Evolutionary conservation across 164 flowering plant species (phyloP).

Genomic region (Nelumbo lutea): DNA sequence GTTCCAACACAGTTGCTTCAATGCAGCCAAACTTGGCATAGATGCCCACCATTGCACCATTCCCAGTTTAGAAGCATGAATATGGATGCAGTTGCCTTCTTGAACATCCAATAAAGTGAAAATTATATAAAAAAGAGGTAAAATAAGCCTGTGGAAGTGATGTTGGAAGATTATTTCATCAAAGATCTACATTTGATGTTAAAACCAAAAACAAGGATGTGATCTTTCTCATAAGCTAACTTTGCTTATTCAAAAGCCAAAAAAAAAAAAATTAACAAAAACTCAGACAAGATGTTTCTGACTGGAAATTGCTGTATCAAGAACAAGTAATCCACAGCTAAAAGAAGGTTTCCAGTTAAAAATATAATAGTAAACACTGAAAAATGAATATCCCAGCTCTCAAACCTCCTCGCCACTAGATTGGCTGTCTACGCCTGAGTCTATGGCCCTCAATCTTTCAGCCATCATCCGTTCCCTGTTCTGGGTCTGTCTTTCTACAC

Average conservation of each 20-base stretch:
- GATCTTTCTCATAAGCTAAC: too few relatives aligned
- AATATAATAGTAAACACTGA: neutral
- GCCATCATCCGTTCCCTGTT: conserved; percentile 59
- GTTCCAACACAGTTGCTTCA: conserved; percentile 2
- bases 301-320: too few relatives aligned
- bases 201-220: too few relatives aligned
- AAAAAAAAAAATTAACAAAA: too few relatives aligned
- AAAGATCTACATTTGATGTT: too few relatives aligned
- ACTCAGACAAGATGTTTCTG: too few relatives aligned
- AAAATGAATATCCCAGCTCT: neutral
- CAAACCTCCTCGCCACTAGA: conserved; percentile 29
- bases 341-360: neutral
- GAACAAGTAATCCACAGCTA: too few relatives aligned
- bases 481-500: conserved; percentile 65
- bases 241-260: too few relatives aligned
- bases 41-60: conserved; percentile 12
- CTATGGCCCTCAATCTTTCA: conserved; percentile 45
- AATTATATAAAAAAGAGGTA: too few relatives aligned
- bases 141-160: too few relatives aligned
- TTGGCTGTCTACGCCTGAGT: conserved; percentile 24
- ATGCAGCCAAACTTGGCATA: conserved; percentile 14
- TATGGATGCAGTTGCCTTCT: conserved; percentile 9
- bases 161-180: too few relatives aligned
- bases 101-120: conserved; percentile 4
- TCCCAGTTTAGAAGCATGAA: conserved; percentile 9